Conservation (phyloP, 2,329 filamentous ascomycete genomes). For the Aspergillus sp. region DNA sequence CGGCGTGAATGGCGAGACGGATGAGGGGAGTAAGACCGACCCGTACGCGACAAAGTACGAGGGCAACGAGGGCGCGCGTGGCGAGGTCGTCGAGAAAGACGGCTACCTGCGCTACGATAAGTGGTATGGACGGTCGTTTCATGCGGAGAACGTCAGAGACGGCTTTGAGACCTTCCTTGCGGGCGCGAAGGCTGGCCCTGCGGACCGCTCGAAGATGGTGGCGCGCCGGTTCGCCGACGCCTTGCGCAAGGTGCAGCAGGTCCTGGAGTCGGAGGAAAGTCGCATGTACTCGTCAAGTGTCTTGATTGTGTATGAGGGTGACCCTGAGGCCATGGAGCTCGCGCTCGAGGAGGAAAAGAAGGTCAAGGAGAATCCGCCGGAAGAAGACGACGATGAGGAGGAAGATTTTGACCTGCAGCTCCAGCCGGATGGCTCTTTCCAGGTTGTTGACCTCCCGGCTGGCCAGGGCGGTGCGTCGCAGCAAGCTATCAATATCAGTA, state of each 20-base stretch:
- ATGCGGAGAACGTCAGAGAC: slow-evolving; percentile 52
- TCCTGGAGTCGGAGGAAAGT: slow-evolving; percentile 57
- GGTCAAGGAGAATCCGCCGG: slow-evolving; percentile 20
- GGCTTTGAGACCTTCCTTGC: slow-evolving; percentile 59
- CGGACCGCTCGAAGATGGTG: slow-evolving; percentile 44
- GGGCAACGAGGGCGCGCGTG: slow-evolving; percentile 44
- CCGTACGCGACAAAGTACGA: slow-evolving; percentile 42
- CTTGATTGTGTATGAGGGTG: slow-evolving; percentile 65
- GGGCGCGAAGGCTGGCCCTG: slow-evolving; percentile 39
- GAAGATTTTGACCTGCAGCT: slow-evolving; percentile 26
- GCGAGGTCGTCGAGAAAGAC: slow-evolving; percentile 45
- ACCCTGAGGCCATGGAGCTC: slow-evolving; percentile 53
- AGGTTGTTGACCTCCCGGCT: slow-evolving; percentile 30
- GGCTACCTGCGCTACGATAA: slow-evolving; percentile 63
- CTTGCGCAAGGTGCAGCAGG: slow-evolving; percentile 44
- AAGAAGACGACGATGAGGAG: slow-evolving; percentile 32
- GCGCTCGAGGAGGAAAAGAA: slow-evolving; percentile 46
- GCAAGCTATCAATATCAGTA: slow-evolving; percentile 33
- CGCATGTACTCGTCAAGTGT: slow-evolving; percentile 67
- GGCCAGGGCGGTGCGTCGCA: slow-evolving; percentile 26
- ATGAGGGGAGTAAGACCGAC: slow-evolving; percentile 31
- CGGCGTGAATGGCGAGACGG: slow-evolving; percentile 31
- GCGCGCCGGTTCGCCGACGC: slow-evolving; percentile 40
- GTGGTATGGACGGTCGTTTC: slow-evolving; percentile 62
- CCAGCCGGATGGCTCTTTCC: slow-evolving; percentile 27